These are phyloP conservation scores for Mortierella sp. DNA, from an alignment of 371 early-diverging fungal genomes.

Conservation along the genomic window DNA sequence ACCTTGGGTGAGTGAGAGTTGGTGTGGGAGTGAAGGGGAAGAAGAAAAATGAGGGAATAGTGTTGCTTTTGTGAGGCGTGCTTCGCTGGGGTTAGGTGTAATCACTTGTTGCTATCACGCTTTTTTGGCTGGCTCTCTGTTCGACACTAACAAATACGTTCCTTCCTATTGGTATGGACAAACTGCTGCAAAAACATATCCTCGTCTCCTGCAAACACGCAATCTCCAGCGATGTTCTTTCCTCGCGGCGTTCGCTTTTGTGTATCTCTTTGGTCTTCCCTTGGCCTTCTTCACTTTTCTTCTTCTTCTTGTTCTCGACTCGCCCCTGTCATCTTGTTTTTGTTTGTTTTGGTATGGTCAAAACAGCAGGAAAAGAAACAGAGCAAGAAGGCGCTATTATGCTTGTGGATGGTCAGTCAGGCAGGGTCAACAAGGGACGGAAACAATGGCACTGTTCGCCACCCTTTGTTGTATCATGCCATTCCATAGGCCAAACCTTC, in stretches of 20 bases:
- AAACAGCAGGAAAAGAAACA: neutral
- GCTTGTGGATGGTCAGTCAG: neutral
- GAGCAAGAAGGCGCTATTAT: neutral
- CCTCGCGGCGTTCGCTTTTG: neutral
- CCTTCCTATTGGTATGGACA: neutral
- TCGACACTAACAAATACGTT: neutral
- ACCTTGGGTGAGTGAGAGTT: neutral
- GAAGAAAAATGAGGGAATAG: neutral
- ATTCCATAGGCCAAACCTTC: neutral
- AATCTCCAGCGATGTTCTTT: neutral
- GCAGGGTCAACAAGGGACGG: neutral
- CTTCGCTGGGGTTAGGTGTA: neutral
- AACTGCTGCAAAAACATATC: no score
- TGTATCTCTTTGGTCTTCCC: neutral
- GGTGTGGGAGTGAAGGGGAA: neutral
- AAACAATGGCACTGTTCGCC: constrained; percentile 8
- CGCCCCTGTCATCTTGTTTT: neutral
- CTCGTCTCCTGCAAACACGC: no score
- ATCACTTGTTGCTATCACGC: neutral
- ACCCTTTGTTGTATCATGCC: neutral
- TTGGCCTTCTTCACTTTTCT: neutral
- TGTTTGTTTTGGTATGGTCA: neutral
- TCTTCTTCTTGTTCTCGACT: neutral
- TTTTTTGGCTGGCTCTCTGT: neutral
- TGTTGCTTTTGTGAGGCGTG: neutral